Evolutionary conservation across 1,284 basidiomycete species (phyloP), one percentile per base, ranked within the genome.

Genomic region (Ustilago sp.): DNA sequence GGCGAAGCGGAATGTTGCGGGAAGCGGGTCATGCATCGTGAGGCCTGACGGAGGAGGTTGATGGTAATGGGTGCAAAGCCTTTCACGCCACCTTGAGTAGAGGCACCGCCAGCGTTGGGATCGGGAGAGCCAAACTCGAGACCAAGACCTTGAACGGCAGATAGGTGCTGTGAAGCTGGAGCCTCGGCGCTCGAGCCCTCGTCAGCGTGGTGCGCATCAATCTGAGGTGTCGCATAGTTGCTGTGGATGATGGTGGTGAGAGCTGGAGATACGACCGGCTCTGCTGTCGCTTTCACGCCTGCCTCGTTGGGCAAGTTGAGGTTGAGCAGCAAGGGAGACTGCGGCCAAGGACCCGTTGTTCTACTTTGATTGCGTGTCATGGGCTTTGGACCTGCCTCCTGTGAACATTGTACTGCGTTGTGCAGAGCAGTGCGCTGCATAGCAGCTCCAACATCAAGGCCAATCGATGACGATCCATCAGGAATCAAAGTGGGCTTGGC

Each of bases 281-380:
- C 59, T 39, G 51, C 48, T 28, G 45, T 19, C 28, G 32, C 41
- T 45, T 50, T 50, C 43, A 45, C 43, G 48, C 28, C 15, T 13
- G 28, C 48, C n/a, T 56, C 36, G 17, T 7, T 11, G 2, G 55
- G 23, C 36, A 32, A 15, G n/a, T 52, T 57, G 41, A 59, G 38
- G 47, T 70, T 50, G 52, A 78, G 68, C 50, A 78, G 63, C 50
- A 78, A 38, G 1, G 76, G 72, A 28, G 76, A 74, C 59, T 74
- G 76, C 1, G 76, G 51, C 76, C 76, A 78, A n/a, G 76, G 76
- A 23, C 72, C 76, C 4, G 60, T 71, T 2, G 71, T 74, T 3
- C 68, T 72, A 50, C 76, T 74, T 15, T 63, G 53, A 19, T 68
- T 72, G 51, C 74, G 48, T n/a, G 69, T 66, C 74, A 69, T 72